Evolutionary conservation across 768 basidiomycete species (phyloP).

Genomic region (Phylloporus scabripes): DNA sequence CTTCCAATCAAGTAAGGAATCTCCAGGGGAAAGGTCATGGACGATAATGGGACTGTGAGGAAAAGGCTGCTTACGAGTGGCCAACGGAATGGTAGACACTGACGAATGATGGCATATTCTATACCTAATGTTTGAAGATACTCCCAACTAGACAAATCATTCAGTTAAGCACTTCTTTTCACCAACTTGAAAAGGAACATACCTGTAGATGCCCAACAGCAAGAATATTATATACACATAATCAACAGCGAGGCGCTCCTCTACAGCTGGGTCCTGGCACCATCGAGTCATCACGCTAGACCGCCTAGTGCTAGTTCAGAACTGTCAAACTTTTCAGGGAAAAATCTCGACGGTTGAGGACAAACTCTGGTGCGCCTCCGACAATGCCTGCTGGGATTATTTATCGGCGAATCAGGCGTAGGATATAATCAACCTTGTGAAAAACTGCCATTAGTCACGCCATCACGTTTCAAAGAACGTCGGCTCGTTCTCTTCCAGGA

Average conservation of each 20-base stretch:
- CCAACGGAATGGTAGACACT: conserved; percentile 22
- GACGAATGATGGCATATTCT: conserved; percentile 19
- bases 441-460: neutral
- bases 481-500: neutral
- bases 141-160: conserved; percentile 19
- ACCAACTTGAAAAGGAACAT: neutral
- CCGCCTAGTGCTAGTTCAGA: neutral
- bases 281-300: conserved; percentile 11
- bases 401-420: neutral
- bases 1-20: conserved; percentile 13
- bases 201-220: conserved; percentile 19
- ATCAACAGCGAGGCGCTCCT: neutral
- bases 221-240: conserved; percentile 7
- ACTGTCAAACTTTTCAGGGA: neutral
- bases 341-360: neutral
- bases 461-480: neutral
- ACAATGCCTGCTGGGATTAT: neutral
- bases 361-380: neutral
- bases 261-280: conserved; percentile 14
- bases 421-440: neutral
- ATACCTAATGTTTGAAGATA: conserved; percentile 15
- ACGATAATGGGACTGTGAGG: neutral
- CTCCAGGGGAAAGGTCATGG: neutral
- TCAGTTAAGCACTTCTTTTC: neutral
- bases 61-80: conserved; percentile 15